Evolutionary conservation across 305 asterid genomes (phyloP).

Genomic region (Fraxinus albicans): DNA sequence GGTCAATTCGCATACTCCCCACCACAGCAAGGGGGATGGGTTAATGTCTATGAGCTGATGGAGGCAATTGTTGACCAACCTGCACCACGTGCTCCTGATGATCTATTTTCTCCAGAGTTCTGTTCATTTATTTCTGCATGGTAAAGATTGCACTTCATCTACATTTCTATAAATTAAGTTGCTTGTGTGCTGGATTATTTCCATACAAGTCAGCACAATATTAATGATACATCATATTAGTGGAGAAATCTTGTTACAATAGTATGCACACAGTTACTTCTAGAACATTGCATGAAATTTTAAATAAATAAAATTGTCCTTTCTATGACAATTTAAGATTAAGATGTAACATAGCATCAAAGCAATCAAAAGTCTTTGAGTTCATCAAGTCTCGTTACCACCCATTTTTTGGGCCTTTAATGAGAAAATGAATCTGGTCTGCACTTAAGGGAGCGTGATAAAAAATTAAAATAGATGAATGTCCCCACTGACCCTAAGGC

Average conservation of each 20-base stretch:
- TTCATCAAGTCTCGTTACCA: neutral
- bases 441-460: neutral
- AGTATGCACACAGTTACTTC: neutral
- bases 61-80: conserved; percentile 82
- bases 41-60: conserved; percentile 83
- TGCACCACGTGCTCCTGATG: conserved; percentile 74
- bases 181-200: conserved; percentile 1
- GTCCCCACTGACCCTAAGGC: neutral
- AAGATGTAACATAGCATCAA: neutral
- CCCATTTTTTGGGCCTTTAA: neutral
- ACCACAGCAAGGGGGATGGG: conserved; percentile 88
- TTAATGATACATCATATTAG: neutral
- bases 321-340: neutral
- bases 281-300: neutral
- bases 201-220: neutral
- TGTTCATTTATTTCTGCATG: conserved; percentile 92
- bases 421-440: neutral
- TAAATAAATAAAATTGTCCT: neutral
- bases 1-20: conserved; percentile 84
- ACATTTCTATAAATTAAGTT: conserved; percentile 4
- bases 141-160: conserved; percentile 38
- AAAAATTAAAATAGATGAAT: neutral
- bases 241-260: neutral
- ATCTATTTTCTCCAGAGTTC: conserved; percentile 76
- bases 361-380: neutral